Percentiles rank a stretch among this genome's conserved stretches.
These are phyloP conservation scores for Salvia sclarea DNA, from an alignment of 305 asterid species.

Conservation along the genomic window DNA sequence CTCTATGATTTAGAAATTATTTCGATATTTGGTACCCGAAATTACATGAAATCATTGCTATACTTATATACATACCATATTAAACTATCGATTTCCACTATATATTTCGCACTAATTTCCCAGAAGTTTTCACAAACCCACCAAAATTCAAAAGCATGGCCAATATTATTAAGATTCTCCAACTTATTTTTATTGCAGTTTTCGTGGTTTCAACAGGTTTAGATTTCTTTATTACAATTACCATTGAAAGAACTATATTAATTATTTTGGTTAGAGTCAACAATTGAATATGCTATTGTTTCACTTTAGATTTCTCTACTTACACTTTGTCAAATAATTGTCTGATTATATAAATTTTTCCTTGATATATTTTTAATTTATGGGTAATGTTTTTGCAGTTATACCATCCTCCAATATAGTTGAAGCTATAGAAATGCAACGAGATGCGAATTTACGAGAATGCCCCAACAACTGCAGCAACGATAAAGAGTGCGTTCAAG, in stretches of 20 bases:
- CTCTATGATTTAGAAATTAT: not conserved
- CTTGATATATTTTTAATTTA: not conserved
- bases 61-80: not conserved
- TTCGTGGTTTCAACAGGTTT: constrained; percentile 29
- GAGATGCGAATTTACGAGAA: not conserved
- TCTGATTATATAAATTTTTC: not conserved
- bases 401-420: not conserved
- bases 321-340: no score
- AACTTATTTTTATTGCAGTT: constrained; percentile 20
- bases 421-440: constrained; percentile 14
- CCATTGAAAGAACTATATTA: not conserved
- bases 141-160: constrained; percentile 16
- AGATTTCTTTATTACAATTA: not conserved
- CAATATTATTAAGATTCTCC: constrained; percentile 16
- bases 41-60: not conserved
- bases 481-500: not conserved
- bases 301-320: no score
- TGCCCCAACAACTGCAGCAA: not conserved
- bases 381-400: not conserved
- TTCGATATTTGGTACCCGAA: not conserved
- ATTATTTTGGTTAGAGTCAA: not conserved
- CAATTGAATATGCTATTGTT: no score
- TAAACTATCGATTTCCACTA: not conserved
- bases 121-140: not conserved
- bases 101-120: constrained; percentile 3